Conservation (phyloP, 768 basidiomycete genomes). For the Tulasnella sp. region DNA sequence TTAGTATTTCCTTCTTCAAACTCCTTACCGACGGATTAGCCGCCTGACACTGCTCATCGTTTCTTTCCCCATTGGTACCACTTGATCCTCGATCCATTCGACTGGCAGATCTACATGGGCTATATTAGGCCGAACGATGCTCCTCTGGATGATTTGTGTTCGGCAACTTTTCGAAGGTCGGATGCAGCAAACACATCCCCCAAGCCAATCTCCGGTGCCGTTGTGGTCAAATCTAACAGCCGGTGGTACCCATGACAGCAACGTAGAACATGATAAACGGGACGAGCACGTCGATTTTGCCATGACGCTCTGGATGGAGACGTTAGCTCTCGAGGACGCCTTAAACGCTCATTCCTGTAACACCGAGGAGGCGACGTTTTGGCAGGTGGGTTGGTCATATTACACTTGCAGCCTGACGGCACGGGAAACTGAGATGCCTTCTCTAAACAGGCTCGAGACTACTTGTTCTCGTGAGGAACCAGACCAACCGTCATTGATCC, state of each 20-base stretch:
- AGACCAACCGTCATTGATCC: too few species aligned
- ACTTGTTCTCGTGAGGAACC: neutral
- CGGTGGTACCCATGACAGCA: too few species aligned
- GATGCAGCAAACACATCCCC: too few species aligned
- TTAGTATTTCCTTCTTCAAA: neutral
- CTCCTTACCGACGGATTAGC: too few species aligned
- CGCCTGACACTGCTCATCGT: too few species aligned
- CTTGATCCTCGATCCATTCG: neutral
- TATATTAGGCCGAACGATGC: constrained; percentile 7
- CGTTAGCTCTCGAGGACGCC: constrained; percentile 12
- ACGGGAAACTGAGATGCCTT: neutral
- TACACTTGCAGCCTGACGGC: neutral
- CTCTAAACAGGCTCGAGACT: neutral
- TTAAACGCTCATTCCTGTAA: constrained; percentile 13
- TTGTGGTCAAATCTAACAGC: too few species aligned
- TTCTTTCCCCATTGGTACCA: neutral
- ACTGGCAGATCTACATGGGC: constrained; percentile 12
- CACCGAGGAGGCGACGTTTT: constrained; percentile 12
- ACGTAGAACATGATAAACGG: neutral
- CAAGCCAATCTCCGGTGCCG: too few species aligned
- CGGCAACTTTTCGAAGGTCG: neutral
- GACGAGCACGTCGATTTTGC: constrained; percentile 13
- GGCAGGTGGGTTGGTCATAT: neutral
- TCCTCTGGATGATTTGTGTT: constrained; percentile 5
- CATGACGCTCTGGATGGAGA: constrained; percentile 15